Conservation (phyloP, 108 stramenopile species). For the Cyclotella cryptica region DNA sequence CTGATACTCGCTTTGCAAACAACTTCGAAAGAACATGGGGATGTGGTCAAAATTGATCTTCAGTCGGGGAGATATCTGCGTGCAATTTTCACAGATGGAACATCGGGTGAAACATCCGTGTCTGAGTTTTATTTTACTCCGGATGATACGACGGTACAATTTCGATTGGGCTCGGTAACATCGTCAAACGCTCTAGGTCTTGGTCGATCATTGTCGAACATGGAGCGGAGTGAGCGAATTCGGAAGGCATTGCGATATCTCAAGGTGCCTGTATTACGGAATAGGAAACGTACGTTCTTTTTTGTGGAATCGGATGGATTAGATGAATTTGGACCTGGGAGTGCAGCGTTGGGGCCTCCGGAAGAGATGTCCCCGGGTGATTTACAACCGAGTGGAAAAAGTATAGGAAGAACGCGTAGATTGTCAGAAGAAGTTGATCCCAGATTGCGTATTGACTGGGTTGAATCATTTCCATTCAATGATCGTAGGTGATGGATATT, state of each 20-base stretch:
- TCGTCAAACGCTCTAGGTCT: not conserved
- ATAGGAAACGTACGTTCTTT: slow-evolving; percentile 74
- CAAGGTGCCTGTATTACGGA: slow-evolving; percentile 80
- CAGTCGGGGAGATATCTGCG: slow-evolving; percentile 76
- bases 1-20: slow-evolving; percentile 62
- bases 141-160: slow-evolving; percentile 85
- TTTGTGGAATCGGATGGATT: slow-evolving; percentile 81
- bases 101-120: slow-evolving; percentile 63
- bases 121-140: slow-evolving; percentile 90
- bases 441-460: slow-evolving; percentile 64
- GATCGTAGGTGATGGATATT: not conserved
- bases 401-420: slow-evolving; percentile 27
- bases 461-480: slow-evolving; percentile 64
- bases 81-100: slow-evolving; percentile 69
- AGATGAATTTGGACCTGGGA: slow-evolving; percentile 83
- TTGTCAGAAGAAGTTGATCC: slow-evolving; percentile 68
- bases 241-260: slow-evolving; percentile 76
- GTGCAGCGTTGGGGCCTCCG: slow-evolving; percentile 75
- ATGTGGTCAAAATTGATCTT: slow-evolving; percentile 49
- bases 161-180: slow-evolving; percentile 59
- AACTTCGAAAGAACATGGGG: slow-evolving; percentile 54
- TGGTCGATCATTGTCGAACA: slow-evolving; percentile 58
- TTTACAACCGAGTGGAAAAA: slow-evolving; percentile 30
- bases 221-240: slow-evolving; percentile 75
- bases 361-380: slow-evolving; percentile 71